Base-by-base conservation (phyloP, 163 green algal species). In the Scenedesmus sp. region DNA sequence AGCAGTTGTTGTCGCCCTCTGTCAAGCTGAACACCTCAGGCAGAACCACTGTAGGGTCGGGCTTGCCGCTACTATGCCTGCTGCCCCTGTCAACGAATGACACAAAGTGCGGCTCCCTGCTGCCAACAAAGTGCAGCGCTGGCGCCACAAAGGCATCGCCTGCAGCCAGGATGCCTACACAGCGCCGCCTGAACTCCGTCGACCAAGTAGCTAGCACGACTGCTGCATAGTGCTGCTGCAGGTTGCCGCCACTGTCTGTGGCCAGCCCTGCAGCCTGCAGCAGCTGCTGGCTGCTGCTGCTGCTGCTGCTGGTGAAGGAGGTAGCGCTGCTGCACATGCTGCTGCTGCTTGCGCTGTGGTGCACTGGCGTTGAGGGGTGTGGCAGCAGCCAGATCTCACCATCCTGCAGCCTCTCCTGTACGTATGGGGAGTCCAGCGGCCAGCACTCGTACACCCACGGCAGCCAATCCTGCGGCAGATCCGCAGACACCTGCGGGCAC, bases 21-120 rank as follows among this genome's bases (percentile, higher is more conserved):
- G 87, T 76, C 16, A 54, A 34, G 2, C 8, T 62, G 13, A 85
- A 59, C 52, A 86, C 23, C 26, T 26, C 56, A 54, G 87, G 87
- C 23, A 91, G 55, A 13, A 26, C 55, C 9, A 86, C 73, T 52
- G 55, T 46, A 8, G 73, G 73, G 55, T 91, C 87, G 16, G 73
- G 73, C 87, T 26, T 76, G 8, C 87, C 87, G 55, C 87, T 91
- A 56, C 73, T 86, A 26, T 91, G 87, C 73, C 87, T 85, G 87
- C 73, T 91, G 74, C 87, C 87, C 56, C 87, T 73, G 79, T 87
- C 76, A 46, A 82, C 73, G 34, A 88, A 92, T 3, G 54, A 81
- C 1, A 92, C 59, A 88, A 83, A 82, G 79, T 92, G 88, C 20
- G 79, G 88, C 77, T 82, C 18, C 8, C 57, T 64, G 23, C 79